A percentile compares a stretch with the other conserved stretches of the same genome.
Evolutionary conservation across 148 eudicot genomes (phyloP).

Genomic region (Silene conica): DNA sequence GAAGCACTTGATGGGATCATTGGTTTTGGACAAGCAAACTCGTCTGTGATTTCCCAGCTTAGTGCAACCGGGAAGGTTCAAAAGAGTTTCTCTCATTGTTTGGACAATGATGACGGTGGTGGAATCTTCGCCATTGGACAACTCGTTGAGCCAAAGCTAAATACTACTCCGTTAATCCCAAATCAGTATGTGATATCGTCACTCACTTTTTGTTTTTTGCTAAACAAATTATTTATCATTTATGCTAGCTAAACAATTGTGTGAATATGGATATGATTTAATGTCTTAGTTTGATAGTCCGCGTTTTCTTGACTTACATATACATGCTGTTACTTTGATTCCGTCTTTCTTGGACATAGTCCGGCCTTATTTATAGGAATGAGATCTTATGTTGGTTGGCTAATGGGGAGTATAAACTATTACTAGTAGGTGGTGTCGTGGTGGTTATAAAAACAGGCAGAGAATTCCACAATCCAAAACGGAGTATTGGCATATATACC

Average conservation of each 20-base stretch:
- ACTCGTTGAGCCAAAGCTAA: conserved; percentile 73
- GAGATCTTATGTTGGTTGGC: not conserved
- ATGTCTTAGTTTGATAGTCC: not conserved
- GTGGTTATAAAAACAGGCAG: not conserved
- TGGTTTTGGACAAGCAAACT: conserved; percentile 90
- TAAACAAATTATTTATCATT: not conserved
- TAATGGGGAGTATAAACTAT: not conserved
- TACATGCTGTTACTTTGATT: not conserved
- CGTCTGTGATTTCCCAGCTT: conserved; percentile 86
- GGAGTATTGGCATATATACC: no score
- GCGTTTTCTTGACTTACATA: not conserved
- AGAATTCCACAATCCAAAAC: no score
- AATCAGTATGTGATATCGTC: conserved; percentile 52
- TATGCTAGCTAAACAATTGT: not conserved
- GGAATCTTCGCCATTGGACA: conserved; percentile 90
- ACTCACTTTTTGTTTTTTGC: not conserved
- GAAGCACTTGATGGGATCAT: conserved; percentile 87
- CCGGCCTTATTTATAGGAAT: not conserved
- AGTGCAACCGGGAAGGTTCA: conserved; percentile 61
- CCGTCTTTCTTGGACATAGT: not conserved
- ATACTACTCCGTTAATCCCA: conserved; percentile 59
- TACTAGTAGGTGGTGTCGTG: not conserved
- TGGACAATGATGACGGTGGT: conserved; percentile 75
- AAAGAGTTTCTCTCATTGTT: conserved; percentile 84
- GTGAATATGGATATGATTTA: not conserved